phyloP scores from a whole-genome alignment of 1,284 basidiomycete genomes.

The Psilocybe mexicana region DNA sequence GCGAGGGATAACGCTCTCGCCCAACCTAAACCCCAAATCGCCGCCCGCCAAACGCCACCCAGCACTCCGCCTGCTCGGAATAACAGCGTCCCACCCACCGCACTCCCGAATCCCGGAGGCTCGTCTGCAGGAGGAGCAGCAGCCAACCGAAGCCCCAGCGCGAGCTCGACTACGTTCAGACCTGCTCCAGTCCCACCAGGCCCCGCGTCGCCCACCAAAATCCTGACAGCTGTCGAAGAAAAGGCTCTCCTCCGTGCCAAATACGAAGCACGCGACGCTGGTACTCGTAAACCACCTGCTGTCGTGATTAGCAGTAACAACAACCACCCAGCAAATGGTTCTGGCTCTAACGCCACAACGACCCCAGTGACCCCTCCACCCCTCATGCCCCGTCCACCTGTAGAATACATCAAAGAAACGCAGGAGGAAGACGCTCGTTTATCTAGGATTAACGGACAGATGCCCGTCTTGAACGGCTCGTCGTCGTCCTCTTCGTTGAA shows the following conservation, averaged over 20 bases:
- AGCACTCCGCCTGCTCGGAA: slow-evolving; percentile 5
- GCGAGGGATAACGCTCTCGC: slow-evolving; percentile 40
- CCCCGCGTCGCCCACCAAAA: slow-evolving; percentile 23
- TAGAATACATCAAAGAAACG: slow-evolving; percentile 76
- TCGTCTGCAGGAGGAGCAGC: background rate
- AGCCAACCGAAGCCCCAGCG: slow-evolving; percentile 17
- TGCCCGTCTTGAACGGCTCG: slow-evolving; percentile 25
- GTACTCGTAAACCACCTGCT: slow-evolving; percentile 21
- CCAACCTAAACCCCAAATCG: slow-evolving; percentile 7
- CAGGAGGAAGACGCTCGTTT: slow-evolving; percentile 65
- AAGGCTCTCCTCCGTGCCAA: slow-evolving; percentile 67
- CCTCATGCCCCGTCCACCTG: slow-evolving; percentile 70
- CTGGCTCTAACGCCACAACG: slow-evolving; percentile 3
- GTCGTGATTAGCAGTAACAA: slow-evolving; percentile 1
- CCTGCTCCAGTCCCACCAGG: slow-evolving; percentile 39
- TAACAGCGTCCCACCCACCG: background rate
- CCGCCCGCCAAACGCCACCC: slow-evolving; percentile 8
- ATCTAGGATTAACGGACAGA: slow-evolving; percentile 33
- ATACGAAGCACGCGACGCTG: slow-evolving; percentile 55
- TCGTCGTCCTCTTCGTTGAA: slow-evolving; percentile 16
- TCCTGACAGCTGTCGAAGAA: slow-evolving; percentile 74
- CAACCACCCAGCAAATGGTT: slow-evolving; percentile 7
- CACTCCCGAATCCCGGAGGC: slow-evolving; percentile 1
- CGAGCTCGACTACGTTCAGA: slow-evolving; percentile 23
- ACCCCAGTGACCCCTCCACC: slow-evolving; percentile 52